Conservation (phyloP, 2,329 filamentous ascomycete genomes). For the Epichloe baconii region DNA sequence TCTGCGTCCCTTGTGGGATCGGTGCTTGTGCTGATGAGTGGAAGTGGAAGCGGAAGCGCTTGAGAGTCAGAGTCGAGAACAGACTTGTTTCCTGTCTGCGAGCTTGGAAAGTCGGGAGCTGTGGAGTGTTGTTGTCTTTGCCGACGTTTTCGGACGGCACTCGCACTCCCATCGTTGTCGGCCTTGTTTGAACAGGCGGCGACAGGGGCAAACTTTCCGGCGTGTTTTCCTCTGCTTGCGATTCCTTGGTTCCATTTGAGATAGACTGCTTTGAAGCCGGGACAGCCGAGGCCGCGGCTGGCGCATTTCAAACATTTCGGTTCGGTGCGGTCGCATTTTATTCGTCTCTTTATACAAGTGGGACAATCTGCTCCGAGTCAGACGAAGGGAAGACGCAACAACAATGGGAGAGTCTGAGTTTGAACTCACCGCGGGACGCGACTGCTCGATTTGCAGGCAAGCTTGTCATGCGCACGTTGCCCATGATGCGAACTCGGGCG, state of each 20-base stretch:
- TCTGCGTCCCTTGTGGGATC: not conserved
- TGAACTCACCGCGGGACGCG: conserved; percentile 7
- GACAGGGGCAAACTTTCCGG: conserved; percentile 7
- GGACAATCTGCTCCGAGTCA: conserved; percentile 8
- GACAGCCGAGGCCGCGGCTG: conserved; percentile 8
- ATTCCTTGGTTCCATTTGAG: conserved; percentile 12
- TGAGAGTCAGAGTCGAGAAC: not conserved
- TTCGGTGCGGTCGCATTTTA: conserved; percentile 11
- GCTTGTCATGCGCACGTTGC: conserved; percentile 9
- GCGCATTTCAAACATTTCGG: conserved; percentile 10
- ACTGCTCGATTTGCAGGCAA: conserved; percentile 8
- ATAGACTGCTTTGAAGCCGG: conserved; percentile 9
- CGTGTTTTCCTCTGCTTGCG: conserved; percentile 11
- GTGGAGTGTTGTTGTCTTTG: not conserved
- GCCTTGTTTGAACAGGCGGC: not conserved
- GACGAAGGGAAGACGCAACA: not conserved
- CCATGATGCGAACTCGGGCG: not conserved
- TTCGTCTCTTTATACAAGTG: conserved; percentile 9
- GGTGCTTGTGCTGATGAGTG: not conserved
- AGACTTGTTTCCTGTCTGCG: not conserved
- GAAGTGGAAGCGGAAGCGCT: not conserved
- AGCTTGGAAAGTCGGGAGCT: not conserved
- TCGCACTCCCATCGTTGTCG: not conserved
- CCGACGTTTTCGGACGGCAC: not conserved
- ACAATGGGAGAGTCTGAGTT: not conserved